Percentiles rank a stretch among this genome's conserved stretches.
phyloP scores from a whole-genome alignment of 1,284 basidiomycete genomes.

The Ustilago xerochloae region DNA sequence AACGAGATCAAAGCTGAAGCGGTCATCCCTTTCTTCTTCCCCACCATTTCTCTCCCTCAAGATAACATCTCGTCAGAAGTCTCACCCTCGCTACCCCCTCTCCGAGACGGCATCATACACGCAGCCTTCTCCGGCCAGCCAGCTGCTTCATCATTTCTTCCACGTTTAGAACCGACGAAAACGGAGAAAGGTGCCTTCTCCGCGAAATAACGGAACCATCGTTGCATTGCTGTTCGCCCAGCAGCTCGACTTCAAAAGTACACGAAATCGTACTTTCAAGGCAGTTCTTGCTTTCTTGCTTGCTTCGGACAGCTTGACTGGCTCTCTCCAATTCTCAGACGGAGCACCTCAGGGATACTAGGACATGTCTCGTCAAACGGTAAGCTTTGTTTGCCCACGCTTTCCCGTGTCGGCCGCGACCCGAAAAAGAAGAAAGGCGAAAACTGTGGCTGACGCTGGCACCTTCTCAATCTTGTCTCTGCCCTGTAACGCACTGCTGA shows the following conservation, averaged over 20 bases:
- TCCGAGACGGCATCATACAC: constrained; percentile 16
- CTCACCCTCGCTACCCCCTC: neutral
- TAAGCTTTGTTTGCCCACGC: neutral
- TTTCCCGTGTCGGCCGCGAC: neutral
- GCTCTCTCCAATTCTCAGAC: too few relatives aligned
- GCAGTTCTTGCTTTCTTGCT: neutral
- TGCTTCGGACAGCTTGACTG: neutral
- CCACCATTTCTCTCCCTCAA: neutral
- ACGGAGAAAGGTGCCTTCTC: too few relatives aligned
- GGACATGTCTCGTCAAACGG: constrained; percentile 23
- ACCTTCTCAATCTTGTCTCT: neutral
- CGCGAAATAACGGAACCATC: neutral
- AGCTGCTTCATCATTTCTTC: constrained; percentile 1
- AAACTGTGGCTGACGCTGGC: constrained; percentile 6
- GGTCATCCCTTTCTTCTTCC: neutral
- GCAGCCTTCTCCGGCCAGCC: neutral
- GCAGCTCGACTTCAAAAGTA: neutral
- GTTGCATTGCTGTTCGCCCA: neutral
- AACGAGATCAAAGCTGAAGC: too few relatives aligned
- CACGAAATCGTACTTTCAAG: too few relatives aligned
- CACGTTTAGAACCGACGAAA: too few relatives aligned
- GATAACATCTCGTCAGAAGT: neutral
- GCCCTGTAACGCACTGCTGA: neutral
- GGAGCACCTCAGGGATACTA: too few relatives aligned
- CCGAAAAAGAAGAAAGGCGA: neutral